Conservation (phyloP, 23 red algal genomes). For the Pyropia yezoensis region DNA sequence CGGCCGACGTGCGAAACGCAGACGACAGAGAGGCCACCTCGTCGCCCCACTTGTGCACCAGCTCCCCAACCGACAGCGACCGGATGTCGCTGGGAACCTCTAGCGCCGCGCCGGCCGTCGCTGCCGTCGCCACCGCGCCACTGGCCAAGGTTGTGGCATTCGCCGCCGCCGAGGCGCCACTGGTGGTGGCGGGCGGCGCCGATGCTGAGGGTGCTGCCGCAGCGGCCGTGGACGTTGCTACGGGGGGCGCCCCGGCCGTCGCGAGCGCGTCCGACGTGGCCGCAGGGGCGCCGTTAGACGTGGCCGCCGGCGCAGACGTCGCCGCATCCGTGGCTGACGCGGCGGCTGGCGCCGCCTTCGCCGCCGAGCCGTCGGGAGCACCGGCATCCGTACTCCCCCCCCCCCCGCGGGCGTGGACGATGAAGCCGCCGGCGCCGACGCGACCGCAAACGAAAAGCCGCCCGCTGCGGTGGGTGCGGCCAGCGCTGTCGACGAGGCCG, state of each 20-base stretch:
- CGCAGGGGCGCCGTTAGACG: background rate
- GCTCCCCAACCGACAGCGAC: slow-evolving; percentile 62
- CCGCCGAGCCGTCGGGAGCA: background rate
- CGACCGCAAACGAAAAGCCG: slow-evolving; percentile 1
- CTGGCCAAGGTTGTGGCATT: background rate
- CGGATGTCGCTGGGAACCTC: slow-evolving; percentile 63
- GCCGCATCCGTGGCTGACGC: background rate
- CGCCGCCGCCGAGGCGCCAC: background rate
- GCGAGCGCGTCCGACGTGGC: slow-evolving; percentile 1
- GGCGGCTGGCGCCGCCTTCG: background rate
- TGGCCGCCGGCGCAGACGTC: background rate
- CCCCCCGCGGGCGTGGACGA: background rate
- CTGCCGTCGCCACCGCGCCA: background rate
- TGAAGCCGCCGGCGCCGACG: background rate
- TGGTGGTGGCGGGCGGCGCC: background rate
- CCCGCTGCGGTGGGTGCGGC: background rate
- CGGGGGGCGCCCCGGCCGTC: background rate
- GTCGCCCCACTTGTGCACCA: slow-evolving; percentile 83
- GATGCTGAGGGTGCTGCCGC: slow-evolving; percentile 12
- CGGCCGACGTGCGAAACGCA: slow-evolving; percentile 49
- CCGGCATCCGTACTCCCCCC: background rate
- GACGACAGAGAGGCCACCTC: slow-evolving; percentile 49
- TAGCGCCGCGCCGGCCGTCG: slow-evolving; percentile 6
- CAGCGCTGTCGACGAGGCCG: background rate
- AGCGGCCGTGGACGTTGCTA: slow-evolving; percentile 2